Conservation (phyloP, 2,329 filamentous ascomycete species). For the Epichloe typhina region DNA sequence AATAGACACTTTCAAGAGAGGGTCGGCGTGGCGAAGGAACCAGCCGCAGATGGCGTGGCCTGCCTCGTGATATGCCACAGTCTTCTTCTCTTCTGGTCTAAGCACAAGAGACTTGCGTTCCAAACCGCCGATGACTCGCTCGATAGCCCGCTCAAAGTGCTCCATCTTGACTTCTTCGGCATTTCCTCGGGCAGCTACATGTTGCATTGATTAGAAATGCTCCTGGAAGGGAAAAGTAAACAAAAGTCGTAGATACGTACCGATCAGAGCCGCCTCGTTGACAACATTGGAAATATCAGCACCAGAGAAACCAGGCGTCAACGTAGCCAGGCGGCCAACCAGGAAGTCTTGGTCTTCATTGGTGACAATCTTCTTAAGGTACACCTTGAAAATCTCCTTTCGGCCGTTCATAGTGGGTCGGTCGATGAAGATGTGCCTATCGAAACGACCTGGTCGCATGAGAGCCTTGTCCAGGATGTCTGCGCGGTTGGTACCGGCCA, state of each 20-base stretch:
- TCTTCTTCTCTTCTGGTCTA: slow-evolving; percentile 84
- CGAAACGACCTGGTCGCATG: slow-evolving; percentile 93
- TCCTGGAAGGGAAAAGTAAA: slow-evolving; percentile 17
- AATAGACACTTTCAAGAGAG: slow-evolving; percentile 94
- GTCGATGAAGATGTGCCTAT: slow-evolving; percentile 92
- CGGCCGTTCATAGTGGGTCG: slow-evolving; percentile 92
- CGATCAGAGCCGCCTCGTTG: slow-evolving; percentile 92
- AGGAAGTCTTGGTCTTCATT: slow-evolving; percentile 80
- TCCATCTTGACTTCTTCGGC: slow-evolving; percentile 72
- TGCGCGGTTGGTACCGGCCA: slow-evolving; percentile 91
- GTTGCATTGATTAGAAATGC: slow-evolving; percentile 8
- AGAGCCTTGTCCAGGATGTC: slow-evolving; percentile 91
- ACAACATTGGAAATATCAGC: slow-evolving; percentile 98
- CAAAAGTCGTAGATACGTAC: slow-evolving; percentile 38
- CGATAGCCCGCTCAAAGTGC: slow-evolving; percentile 95
- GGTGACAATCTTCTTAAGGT: slow-evolving; percentile 88
- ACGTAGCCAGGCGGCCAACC: slow-evolving; percentile 73
- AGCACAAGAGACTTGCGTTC: slow-evolving; percentile 96
- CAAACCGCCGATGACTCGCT: slow-evolving; percentile 88
- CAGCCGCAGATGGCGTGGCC: slow-evolving; percentile 97
- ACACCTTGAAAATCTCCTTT: slow-evolving; percentile 90
- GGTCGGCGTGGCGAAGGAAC: slow-evolving; percentile 95
- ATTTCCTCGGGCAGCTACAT: slow-evolving; percentile 64
- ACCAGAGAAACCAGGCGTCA: slow-evolving; percentile 93
- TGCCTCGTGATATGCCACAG: slow-evolving; percentile 95